Conservation (phyloP, 1,284 basidiomycete species). For the Ganoderma meredithae region DNA sequence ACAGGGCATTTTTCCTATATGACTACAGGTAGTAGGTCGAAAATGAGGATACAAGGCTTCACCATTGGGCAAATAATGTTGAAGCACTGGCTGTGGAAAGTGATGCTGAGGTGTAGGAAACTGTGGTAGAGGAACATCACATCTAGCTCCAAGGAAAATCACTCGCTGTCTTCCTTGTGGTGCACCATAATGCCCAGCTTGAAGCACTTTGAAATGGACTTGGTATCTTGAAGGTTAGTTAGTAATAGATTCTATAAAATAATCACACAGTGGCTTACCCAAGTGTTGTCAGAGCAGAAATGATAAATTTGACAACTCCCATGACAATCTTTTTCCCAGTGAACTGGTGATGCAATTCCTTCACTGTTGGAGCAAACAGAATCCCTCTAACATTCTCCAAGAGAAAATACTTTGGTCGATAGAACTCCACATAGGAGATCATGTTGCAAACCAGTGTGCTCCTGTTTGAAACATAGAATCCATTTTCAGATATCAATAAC, state of each 20-base stretch:
- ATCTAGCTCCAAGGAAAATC: slow-evolving; percentile 70
- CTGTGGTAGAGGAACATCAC: slow-evolving; percentile 60
- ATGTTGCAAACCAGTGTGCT: slow-evolving; percentile 72
- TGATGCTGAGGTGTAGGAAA: slow-evolving; percentile 72
- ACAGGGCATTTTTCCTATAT: slow-evolving; percentile 44
- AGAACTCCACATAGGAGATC: slow-evolving; percentile 78
- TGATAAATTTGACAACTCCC: slow-evolving; percentile 71
- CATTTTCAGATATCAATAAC: not conserved
- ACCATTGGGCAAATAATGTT: slow-evolving; percentile 50
- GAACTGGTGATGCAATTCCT: slow-evolving; percentile 37
- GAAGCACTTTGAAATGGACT: slow-evolving; percentile 65
- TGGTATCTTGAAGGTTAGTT: slow-evolving; percentile 60
- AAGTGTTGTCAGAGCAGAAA: slow-evolving; percentile 61
- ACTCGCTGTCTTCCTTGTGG: slow-evolving; percentile 72
- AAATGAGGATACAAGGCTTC: slow-evolving; percentile 34
- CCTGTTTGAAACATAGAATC: slow-evolving; percentile 42
- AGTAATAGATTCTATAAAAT: not conserved
- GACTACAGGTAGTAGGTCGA: slow-evolving; percentile 28
- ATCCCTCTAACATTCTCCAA: slow-evolving; percentile 76
- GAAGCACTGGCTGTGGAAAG: slow-evolving; percentile 41
- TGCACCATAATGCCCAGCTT: slow-evolving; percentile 73
- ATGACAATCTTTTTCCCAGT: slow-evolving; percentile 51
- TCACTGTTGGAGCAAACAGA: slow-evolving; percentile 49
- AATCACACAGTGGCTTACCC: slow-evolving; percentile 50
- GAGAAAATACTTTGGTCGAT: slow-evolving; percentile 67